Evolutionary conservation across 306 rosid species (phyloP), one percentile per base, ranked within the genome.

Genomic region (Cucurbita maxima): DNA sequence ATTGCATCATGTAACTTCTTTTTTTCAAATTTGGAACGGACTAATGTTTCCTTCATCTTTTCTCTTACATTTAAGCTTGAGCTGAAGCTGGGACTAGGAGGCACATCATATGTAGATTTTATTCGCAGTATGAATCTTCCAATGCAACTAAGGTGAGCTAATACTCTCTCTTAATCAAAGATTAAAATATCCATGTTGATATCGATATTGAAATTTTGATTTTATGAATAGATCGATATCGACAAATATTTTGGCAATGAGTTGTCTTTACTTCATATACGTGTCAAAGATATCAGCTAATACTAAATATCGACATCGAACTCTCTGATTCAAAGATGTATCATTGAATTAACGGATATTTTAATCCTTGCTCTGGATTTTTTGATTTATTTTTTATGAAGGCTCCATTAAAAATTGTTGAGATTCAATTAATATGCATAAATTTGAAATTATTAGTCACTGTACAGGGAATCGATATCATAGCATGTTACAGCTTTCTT

Each of bases 1-100:
- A 44, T 22, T 11, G 12, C 53, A 67, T 45, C 52, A 3, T 45
- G 55, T 67, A 19, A 2, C 20, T 71, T n/a, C n/a, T 51, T n/a
- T 51, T 71, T 4, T 51, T 51, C 67, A n/a, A 40, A 7, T 55
- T 38, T 16, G 8, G 18, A n/a, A 40, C n/a, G n/a, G 7, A 41
- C 60, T 56, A 41, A 73, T 37, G 10, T 40, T 73, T 36, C 18
- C 37, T 56, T 62, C 59, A 47, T 75, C 64, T 75, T 43, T 69
- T 36, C 16, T 45, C 59, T 58, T 25, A 25, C 79, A 72, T 82
- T 55, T 72, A 87, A 93, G 98, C 83, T 93, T 87, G 98, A 93
- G 89, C 92, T 93, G 72, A 93, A 85, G 84, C 86, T 93, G 80
- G 98, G 98, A 77, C 44, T 93, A 25, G 98, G 98, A 63, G 98